Conservation (phyloP, 495 filamentous ascomycete genomes). For the Aspergillus sclerotiicarbonarius region DNA sequence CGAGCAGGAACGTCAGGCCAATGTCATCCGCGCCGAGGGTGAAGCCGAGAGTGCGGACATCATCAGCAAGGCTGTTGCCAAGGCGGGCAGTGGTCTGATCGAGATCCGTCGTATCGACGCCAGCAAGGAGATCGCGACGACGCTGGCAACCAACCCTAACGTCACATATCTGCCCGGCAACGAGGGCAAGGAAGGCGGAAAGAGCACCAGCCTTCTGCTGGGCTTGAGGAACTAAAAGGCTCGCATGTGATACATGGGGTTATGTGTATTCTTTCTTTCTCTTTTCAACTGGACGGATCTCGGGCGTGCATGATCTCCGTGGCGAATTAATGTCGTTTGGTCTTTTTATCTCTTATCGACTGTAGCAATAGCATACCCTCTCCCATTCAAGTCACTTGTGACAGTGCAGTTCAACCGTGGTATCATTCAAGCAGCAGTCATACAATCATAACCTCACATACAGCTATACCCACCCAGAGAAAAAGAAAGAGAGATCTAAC, state of each 20-base stretch:
- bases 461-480: too few relatives aligned
- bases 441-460: neutral
- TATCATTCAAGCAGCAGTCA: neutral
- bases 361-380: slow-evolving; percentile 47
- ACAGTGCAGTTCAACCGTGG: neutral
- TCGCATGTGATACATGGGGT: slow-evolving; percentile 14
- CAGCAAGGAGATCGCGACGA: slow-evolving; percentile 91
- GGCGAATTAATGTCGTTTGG: slow-evolving; percentile 33
- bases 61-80: slow-evolving; percentile 86
- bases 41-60: slow-evolving; percentile 95
- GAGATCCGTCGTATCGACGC: slow-evolving; percentile 97
- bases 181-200: slow-evolving; percentile 62
- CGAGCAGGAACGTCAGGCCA: slow-evolving; percentile 98
- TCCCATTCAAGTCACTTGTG: slow-evolving; percentile 4
- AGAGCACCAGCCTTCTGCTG: slow-evolving; percentile 57
- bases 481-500: neutral
- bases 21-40: slow-evolving; percentile 95
- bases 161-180: slow-evolving; percentile 90
- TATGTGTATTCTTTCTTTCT: slow-evolving; percentile 24
- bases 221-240: slow-evolving; percentile 50
- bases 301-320: slow-evolving; percentile 32
- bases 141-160: slow-evolving; percentile 86
- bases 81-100: slow-evolving; percentile 87
- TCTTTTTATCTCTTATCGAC: slow-evolving; percentile 23
- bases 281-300: slow-evolving; percentile 23